These are phyloP conservation scores for Tulasnella sp. DNA, from an alignment of 768 basidiomycete species.

Conservation along the genomic window DNA sequence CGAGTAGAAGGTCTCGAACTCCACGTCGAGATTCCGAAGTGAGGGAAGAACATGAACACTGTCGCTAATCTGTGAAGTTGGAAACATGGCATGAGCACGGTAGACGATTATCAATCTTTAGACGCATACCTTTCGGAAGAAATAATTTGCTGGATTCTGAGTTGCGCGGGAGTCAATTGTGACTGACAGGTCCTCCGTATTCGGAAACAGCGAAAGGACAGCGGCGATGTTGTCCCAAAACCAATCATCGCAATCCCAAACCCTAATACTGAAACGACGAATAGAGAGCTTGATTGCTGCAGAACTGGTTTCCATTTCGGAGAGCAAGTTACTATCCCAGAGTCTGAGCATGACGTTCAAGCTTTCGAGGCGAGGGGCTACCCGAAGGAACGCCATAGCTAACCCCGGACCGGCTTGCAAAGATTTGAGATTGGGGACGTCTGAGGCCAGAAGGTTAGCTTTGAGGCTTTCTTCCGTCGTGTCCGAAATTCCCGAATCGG, in stretches of 20 bases:
- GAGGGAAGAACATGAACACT: background rate
- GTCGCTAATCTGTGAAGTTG: background rate
- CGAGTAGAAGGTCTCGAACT: background rate
- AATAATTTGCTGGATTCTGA: background rate
- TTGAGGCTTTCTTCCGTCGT: background rate
- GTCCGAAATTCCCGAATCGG: background rate
- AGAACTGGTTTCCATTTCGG: background rate
- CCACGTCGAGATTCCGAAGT: background rate
- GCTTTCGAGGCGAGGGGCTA: background rate
- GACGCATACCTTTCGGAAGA: background rate
- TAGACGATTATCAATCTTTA: background rate
- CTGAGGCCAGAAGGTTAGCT: background rate
- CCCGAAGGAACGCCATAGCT: background rate
- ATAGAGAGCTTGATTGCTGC: background rate
- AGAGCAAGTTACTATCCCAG: background rate
- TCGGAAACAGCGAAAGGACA: background rate
- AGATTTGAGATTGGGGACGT: background rate
- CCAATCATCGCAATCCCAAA: background rate
- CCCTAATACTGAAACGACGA: background rate
- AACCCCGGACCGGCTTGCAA: background rate
- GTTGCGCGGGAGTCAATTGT: background rate
- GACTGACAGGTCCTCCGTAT: background rate
- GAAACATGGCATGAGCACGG: background rate
- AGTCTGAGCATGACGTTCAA: background rate
- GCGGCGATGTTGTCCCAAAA: background rate